phyloP scores from a whole-genome alignment of 495 filamentous ascomycete species.

The Staphylotrichum longicolle region DNA sequence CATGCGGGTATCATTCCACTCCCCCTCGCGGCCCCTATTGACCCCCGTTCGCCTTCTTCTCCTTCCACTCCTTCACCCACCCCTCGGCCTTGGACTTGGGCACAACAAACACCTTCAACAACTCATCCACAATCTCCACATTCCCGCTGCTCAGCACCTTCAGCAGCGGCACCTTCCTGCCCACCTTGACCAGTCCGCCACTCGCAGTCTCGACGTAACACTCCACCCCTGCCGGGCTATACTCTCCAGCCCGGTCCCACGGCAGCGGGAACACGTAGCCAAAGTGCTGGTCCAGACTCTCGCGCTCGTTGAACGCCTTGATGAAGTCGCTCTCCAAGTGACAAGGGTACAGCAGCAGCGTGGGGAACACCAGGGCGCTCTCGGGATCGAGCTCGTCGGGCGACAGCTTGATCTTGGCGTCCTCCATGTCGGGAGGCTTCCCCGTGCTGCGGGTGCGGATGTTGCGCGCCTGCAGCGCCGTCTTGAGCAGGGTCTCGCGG shows the following conservation, averaged over 20 bases:
- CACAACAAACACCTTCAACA: conserved; percentile 77
- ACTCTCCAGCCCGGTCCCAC: conserved; percentile 77
- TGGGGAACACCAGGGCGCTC: conserved; percentile 69
- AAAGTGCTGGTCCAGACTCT: conserved; percentile 67
- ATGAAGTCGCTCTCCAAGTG: conserved; percentile 83
- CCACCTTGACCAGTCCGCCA: conserved; percentile 83
- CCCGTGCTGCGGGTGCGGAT: conserved; percentile 65
- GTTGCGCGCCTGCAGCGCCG: conserved; percentile 71
- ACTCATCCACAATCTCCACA: conserved; percentile 80
- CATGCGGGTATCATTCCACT: conserved; percentile 9
- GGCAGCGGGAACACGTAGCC: conserved; percentile 74
- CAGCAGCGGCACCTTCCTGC: conserved; percentile 75
- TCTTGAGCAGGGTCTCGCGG: conserved; percentile 57
- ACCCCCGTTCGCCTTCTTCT: conserved; percentile 50
- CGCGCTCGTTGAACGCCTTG: conserved; percentile 74
- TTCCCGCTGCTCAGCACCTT: conserved; percentile 74
- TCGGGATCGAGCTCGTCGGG: conserved; percentile 72
- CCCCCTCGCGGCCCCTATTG: conserved; percentile 1
- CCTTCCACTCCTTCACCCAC: conserved; percentile 87
- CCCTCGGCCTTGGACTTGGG: conserved; percentile 61
- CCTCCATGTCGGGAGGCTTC: conserved; percentile 80
- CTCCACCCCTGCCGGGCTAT: conserved; percentile 65
- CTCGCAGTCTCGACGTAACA: conserved; percentile 81
- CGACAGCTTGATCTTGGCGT: conserved; percentile 62
- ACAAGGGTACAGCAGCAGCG: conserved; percentile 76